Evolutionary conservation across 805 yeast genomes (phyloP).

Genomic region (Huiozyma sinensis): DNA sequence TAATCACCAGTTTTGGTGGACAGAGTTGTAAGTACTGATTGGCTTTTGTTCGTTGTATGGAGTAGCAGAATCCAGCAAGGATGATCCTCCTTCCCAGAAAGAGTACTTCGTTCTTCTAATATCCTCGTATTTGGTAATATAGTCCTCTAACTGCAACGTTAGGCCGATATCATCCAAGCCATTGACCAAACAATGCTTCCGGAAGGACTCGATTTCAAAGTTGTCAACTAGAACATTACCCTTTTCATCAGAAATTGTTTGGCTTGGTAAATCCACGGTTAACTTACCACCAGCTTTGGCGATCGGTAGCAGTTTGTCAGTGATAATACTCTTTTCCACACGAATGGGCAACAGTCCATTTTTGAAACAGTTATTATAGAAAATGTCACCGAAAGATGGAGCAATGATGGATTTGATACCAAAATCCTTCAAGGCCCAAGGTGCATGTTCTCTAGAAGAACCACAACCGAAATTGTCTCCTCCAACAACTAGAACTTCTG

Average conservation of each 20-base stretch:
- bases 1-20: slow-evolving; percentile 11
- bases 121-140: slow-evolving; percentile 62
- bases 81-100: slow-evolving; percentile 85
- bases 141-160: slow-evolving; percentile 81
- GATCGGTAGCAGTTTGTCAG: slow-evolving; percentile 62
- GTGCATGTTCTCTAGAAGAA: slow-evolving; percentile 98
- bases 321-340: slow-evolving; percentile 67
- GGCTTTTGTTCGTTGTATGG: slow-evolving; percentile 1
- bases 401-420: slow-evolving; percentile 95
- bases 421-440: slow-evolving; percentile 97
- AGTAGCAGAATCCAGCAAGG: slow-evolving; percentile 30
- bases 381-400: slow-evolving; percentile 96
- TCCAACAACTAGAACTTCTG: slow-evolving; percentile 78
- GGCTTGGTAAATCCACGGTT: slow-evolving; percentile 78
- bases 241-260: slow-evolving; percentile 56
- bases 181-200: slow-evolving; percentile 88
- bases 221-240: slow-evolving; percentile 69
- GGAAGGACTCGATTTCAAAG: slow-evolving; percentile 82
- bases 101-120: slow-evolving; percentile 72
- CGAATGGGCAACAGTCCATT: slow-evolving; percentile 92
- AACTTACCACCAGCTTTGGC: slow-evolving; percentile 62
- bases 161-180: slow-evolving; percentile 97
- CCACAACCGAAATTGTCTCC: slow-evolving; percentile 99
- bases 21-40: slow-evolving; percentile 5
- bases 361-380: slow-evolving; percentile 94